Percentiles rank a stretch among this genome's conserved stretches.
phyloP scores from a whole-genome alignment of 768 basidiomycete genomes.

The Boletus insuetus region DNA sequence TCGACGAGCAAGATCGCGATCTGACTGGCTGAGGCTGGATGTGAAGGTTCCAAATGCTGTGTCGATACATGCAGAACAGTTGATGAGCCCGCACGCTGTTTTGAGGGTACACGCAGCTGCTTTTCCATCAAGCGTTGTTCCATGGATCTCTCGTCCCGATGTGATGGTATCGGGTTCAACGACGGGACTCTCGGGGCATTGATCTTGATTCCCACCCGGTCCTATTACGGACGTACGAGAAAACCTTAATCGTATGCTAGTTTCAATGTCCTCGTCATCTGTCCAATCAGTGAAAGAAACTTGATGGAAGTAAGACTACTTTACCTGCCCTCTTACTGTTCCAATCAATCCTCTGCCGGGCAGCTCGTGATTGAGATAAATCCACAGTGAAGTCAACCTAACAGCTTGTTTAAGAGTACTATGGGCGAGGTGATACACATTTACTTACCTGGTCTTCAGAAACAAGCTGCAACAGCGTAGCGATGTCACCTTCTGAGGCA shows the following conservation, averaged over 20 bases:
- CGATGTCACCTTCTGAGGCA: conserved; percentile 78
- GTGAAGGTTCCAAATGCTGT: conserved; percentile 18
- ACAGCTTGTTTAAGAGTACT: background rate
- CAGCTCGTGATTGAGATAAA: conserved; percentile 53
- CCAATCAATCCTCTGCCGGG: conserved; percentile 64
- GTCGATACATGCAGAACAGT: conserved; percentile 33
- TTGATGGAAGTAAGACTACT: conserved; percentile 8
- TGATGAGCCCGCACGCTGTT: conserved; percentile 26
- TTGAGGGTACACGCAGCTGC: conserved; percentile 47
- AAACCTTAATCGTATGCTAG: conserved; percentile 51
- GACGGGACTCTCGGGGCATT: conserved; percentile 7
- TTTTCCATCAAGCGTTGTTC: conserved; percentile 38
- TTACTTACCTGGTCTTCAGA: conserved; percentile 68
- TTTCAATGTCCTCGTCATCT: conserved; percentile 89
- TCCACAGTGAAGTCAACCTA: conserved; percentile 77
- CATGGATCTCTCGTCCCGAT: conserved; percentile 36
- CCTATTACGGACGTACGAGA: conserved; percentile 12
- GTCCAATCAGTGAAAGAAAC: conserved; percentile 4
- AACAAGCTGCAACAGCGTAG: conserved; percentile 74
- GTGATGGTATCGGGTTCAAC: conserved; percentile 16
- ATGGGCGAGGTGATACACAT: background rate
- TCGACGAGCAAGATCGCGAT: conserved; percentile 16
- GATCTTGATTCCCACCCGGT: conserved; percentile 12
- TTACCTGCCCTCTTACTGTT: conserved; percentile 88
- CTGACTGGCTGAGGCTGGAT: conserved; percentile 19